Evolutionary conservation across 371 early-diverging fungal genomes (phyloP).

Genomic region (Syncephalis plumigaleata): DNA sequence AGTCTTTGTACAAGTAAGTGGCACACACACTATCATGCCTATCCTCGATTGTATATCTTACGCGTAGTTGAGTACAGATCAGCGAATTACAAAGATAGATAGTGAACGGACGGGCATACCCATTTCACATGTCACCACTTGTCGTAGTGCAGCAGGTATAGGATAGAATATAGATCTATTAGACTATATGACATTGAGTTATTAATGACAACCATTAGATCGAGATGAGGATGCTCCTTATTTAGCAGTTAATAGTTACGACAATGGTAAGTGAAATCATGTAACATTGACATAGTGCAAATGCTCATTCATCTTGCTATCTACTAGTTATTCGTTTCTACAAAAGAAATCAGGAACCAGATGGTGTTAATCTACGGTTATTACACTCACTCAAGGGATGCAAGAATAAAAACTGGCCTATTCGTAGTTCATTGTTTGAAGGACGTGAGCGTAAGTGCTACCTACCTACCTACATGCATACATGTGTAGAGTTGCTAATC

Average conservation of each 20-base stretch:
- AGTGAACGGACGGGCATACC: constrained; percentile 56
- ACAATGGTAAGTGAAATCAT: constrained; percentile 61
- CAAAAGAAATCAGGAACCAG: constrained; percentile 64
- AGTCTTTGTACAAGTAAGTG: constrained; percentile 50
- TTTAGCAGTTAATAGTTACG: constrained; percentile 74
- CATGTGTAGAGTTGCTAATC: too few species aligned
- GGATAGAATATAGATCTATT: too few species aligned
- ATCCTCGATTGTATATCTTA: too few species aligned
- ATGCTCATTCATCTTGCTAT: background rate
- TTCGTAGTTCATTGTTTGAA: constrained; percentile 60
- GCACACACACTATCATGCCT: background rate
- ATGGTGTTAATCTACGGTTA: constrained; percentile 36
- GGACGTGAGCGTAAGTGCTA: constrained; percentile 41
- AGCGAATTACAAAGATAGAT: constrained; percentile 29
- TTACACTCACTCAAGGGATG: constrained; percentile 62
- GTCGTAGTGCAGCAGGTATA: constrained; percentile 1
- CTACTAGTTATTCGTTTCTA: constrained; percentile 58
- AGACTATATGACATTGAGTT: background rate
- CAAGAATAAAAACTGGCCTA: constrained; percentile 82
- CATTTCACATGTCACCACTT: constrained; percentile 54
- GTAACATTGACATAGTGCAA: too few species aligned
- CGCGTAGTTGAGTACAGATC: constrained; percentile 11
- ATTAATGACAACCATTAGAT: constrained; percentile 13
- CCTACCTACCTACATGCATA: too few species aligned
- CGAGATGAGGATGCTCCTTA: constrained; percentile 56